Conservation (phyloP, 805 yeast species). For the Pichia phayaonensis region DNA sequence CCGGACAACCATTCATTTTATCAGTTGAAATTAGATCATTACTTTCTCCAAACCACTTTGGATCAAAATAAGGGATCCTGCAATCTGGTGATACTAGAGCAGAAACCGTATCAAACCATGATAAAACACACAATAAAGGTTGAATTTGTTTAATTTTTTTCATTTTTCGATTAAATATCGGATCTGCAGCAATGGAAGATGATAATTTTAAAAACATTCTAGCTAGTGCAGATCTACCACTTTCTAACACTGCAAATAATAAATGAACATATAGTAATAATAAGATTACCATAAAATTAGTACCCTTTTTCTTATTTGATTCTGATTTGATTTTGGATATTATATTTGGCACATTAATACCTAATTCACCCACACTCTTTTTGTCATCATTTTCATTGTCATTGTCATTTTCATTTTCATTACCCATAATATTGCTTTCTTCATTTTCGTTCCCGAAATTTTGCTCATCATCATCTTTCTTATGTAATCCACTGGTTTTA, state of each 20-base stretch:
- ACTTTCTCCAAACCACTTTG: constrained; percentile 45
- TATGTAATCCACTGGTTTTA: constrained; percentile 13
- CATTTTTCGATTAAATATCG: constrained; percentile 35
- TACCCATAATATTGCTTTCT: constrained; percentile 9
- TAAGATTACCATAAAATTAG: constrained; percentile 41
- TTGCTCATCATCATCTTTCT: constrained; percentile 1
- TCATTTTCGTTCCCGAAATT: neutral
- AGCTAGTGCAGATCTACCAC: constrained; percentile 45
- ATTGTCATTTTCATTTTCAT: neutral
- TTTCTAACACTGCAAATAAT: constrained; percentile 44
- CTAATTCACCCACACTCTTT: neutral
- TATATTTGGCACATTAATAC: constrained; percentile 27
- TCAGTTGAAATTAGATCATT: constrained; percentile 39
- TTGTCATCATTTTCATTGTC: neutral
- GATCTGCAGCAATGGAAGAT: constrained; percentile 41
- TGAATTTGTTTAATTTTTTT: constrained; percentile 43
- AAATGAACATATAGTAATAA: constrained; percentile 48
- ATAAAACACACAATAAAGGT: constrained; percentile 40
- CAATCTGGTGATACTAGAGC: constrained; percentile 52
- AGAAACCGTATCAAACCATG: constrained; percentile 54
- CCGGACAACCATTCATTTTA: constrained; percentile 54
- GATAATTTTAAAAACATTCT: constrained; percentile 42
- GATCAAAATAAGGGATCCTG: constrained; percentile 44
- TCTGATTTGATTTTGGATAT: constrained; percentile 33
- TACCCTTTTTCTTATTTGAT: constrained; percentile 29